A percentile compares a stretch with the other conserved stretches of the same genome.
Evolutionary conservation across 805 yeast genomes (phyloP).

Genomic region (Pichia rugopelliculosa): DNA sequence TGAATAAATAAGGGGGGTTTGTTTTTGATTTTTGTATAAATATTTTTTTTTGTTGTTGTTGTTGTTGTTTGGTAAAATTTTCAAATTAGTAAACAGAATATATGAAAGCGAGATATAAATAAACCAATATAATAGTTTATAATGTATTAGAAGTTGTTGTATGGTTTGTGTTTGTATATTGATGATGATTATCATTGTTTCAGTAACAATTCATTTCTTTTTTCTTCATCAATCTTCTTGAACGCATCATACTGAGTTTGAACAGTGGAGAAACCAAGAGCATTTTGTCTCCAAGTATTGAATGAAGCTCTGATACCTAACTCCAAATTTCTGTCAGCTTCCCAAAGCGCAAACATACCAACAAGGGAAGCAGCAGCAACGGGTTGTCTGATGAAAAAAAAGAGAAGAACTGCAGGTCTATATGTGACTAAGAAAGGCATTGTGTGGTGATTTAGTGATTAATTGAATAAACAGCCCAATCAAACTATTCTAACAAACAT

Average conservation of each 20-base stretch:
- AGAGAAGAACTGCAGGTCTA: constrained; percentile 32
- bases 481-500: too few relatives aligned
- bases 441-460: not conserved
- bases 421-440: constrained; percentile 24
- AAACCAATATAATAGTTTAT: not conserved
- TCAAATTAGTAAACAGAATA: not conserved
- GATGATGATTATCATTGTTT: constrained; percentile 3
- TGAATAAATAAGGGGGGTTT: constrained; percentile 6
- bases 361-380: constrained; percentile 29
- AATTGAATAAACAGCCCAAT: not conserved
- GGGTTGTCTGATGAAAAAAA: constrained; percentile 32
- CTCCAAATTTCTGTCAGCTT: constrained; percentile 28
- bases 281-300: constrained; percentile 21
- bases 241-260: constrained; percentile 25
- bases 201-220: constrained; percentile 20
- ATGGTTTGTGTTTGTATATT: not conserved
- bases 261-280: constrained; percentile 29
- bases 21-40: not conserved
- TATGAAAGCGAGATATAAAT: not conserved
- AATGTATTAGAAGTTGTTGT: not conserved
- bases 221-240: constrained; percentile 26
- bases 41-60: too few relatives aligned
- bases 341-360: constrained; percentile 30
- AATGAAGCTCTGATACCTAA: constrained; percentile 27
- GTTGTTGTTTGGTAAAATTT: not conserved